A percentile compares a stretch with the other conserved stretches of the same genome.
Evolutionary conservation across 225 moss, liverwort and hornwort species (phyloP).

Genomic region (Thuidium tamariscinum): DNA sequence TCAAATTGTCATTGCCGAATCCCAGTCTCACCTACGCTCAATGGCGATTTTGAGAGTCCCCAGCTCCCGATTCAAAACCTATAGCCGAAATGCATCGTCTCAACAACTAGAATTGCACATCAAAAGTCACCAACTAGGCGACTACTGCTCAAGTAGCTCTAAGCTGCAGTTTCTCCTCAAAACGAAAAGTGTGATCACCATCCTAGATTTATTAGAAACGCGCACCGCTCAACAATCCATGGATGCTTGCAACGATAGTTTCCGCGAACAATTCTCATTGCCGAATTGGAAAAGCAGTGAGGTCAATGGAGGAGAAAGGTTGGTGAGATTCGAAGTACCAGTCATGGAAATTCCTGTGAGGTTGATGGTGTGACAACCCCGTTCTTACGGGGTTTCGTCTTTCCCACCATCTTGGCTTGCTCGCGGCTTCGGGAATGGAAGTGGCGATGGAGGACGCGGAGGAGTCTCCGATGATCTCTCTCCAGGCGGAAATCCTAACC

Average conservation of each 20-base stretch:
- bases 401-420: constrained; percentile 13
- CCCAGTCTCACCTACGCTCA: background rate
- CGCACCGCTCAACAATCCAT: background rate
- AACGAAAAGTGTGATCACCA: background rate
- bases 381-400: constrained; percentile 7
- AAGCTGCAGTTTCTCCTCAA: background rate
- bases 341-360: background rate
- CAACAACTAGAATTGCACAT: background rate
- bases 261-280: background rate
- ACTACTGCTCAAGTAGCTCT: background rate
- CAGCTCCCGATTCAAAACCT: background rate
- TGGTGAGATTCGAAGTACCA: background rate
- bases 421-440: background rate
- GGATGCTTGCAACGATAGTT: background rate
- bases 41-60: background rate
- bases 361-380: background rate
- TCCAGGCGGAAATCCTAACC: background rate
- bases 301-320: background rate
- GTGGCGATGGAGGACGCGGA: background rate
- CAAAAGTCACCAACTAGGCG: background rate
- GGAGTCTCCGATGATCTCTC: background rate
- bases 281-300: background rate
- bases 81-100: background rate
- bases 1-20: background rate
- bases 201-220: background rate